phyloP scores from a whole-genome alignment of 1,284 basidiomycete species.

The Pseudozyma tsukubaensis region DNA sequence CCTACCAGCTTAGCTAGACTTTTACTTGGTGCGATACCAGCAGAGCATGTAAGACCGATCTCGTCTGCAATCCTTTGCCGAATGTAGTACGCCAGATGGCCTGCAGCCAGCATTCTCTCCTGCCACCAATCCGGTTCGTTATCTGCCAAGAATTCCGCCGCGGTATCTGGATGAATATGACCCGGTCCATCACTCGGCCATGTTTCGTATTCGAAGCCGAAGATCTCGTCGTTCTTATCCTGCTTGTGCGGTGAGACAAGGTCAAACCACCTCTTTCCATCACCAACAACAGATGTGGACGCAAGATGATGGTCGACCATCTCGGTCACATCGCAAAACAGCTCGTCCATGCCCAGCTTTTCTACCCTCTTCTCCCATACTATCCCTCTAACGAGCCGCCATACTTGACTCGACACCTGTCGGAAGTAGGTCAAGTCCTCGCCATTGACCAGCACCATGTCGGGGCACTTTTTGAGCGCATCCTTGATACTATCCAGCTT shows the following conservation, averaged over 20 bases:
- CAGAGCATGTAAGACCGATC: constrained; percentile 68
- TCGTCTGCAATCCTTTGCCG: constrained; percentile 60
- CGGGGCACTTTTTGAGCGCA: constrained; percentile 64
- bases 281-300: background rate
- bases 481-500: constrained; percentile 68
- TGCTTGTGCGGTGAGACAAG: constrained; percentile 5
- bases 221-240: background rate
- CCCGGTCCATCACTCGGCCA: constrained; percentile 34
- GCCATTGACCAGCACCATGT: constrained; percentile 69
- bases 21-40: constrained; percentile 68
- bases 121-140: constrained; percentile 39
- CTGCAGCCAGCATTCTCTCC: constrained; percentile 50
- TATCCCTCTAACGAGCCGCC: constrained; percentile 61
- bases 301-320: constrained; percentile 65
- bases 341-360: constrained; percentile 70
- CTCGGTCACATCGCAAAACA: constrained; percentile 69
- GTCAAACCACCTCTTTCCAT: constrained; percentile 29
- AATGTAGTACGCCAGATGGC: constrained; percentile 67
- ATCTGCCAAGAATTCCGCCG: constrained; percentile 13
- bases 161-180: constrained; percentile 22
- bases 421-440: constrained; percentile 69
- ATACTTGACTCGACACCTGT: constrained; percentile 60
- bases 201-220: constrained; percentile 56
- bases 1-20: constrained; percentile 68
- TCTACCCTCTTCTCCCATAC: constrained; percentile 63